These are phyloP conservation scores for Neckera pumila DNA, from an alignment of 225 moss, liverwort and hornwort species.

Conservation along the genomic window DNA sequence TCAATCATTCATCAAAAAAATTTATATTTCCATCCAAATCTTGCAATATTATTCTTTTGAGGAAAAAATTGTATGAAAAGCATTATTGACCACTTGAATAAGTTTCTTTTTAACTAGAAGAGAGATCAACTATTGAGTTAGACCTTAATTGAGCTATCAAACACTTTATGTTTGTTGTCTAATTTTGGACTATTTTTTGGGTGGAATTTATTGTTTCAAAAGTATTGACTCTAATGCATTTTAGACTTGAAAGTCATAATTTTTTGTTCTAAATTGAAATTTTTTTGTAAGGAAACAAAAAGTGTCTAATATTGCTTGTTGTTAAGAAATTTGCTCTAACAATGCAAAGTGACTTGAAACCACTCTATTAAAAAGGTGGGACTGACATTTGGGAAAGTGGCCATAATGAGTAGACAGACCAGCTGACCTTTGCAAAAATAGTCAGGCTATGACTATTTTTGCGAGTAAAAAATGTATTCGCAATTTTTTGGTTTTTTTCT, in stretches of 20 bases:
- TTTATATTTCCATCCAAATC: neutral
- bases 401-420: too few species aligned
- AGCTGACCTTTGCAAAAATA: too few species aligned
- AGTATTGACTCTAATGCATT: neutral
- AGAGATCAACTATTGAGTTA: neutral
- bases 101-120: neutral
- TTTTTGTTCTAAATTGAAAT: too few species aligned
- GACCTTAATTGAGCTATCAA: too few species aligned
- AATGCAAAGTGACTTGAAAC: neutral
- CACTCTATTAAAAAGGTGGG: too few species aligned
- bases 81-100: neutral
- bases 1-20: neutral
- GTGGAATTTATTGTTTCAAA: neutral
- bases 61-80: neutral
- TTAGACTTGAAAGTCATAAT: too few species aligned
- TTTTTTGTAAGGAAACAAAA: neutral
- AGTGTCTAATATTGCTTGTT: neutral
- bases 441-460: too few species aligned
- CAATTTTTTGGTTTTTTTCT: too few species aligned
- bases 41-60: neutral
- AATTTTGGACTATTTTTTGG: neutral
- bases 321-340: neutral
- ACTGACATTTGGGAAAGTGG: too few species aligned
- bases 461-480: too few species aligned
- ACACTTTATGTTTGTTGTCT: too few species aligned